Percentiles rank a stretch among this genome's conserved stretches.
Conservation (phyloP, 768 basidiomycete genomes). For the Mycena kentingensis region DNA sequence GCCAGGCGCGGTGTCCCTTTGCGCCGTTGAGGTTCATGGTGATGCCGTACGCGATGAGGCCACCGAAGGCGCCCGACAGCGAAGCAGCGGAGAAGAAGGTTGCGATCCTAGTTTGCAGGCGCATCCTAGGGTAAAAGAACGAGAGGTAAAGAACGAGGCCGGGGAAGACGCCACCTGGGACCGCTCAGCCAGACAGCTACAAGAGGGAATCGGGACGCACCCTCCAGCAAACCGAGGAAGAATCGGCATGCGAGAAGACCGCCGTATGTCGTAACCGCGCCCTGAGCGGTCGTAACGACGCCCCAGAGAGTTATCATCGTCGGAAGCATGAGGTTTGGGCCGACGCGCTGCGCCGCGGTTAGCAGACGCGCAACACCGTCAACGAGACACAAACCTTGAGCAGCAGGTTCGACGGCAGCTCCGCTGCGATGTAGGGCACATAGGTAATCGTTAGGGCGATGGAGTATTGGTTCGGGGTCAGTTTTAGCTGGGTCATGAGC, state of each 20-base stretch:
- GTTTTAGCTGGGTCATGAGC: constrained; percentile 52
- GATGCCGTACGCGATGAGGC: constrained; percentile 68
- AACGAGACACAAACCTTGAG: constrained; percentile 44
- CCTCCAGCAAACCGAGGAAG: constrained; percentile 56
- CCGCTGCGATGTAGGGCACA: constrained; percentile 57
- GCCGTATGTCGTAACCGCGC: constrained; percentile 48
- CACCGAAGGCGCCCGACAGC: constrained; percentile 67
- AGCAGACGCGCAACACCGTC: constrained; percentile 3
- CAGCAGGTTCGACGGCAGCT: constrained; percentile 62
- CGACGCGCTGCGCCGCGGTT: constrained; percentile 40
- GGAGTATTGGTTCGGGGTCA: constrained; percentile 53
- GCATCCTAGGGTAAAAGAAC: constrained; percentile 54
- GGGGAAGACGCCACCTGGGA: constrained; percentile 57
- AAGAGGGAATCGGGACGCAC: constrained; percentile 23
- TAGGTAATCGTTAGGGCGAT: constrained; percentile 51
- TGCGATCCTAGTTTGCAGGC: constrained; percentile 53
- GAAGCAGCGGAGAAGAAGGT: constrained; percentile 56
- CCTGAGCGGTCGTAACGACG: constrained; percentile 64
- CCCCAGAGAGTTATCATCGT: constrained; percentile 69
- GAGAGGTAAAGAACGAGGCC: constrained; percentile 61
- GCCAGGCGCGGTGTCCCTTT: constrained; percentile 58
- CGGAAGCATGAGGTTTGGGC: constrained; percentile 61
- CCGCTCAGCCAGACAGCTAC: neutral
- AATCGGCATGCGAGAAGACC: constrained; percentile 52
- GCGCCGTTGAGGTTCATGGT: constrained; percentile 63